Percentiles rank a stretch among this genome's conserved stretches.
phyloP scores from a whole-genome alignment of 768 basidiomycete species.

The Leccinum boreale region DNA sequence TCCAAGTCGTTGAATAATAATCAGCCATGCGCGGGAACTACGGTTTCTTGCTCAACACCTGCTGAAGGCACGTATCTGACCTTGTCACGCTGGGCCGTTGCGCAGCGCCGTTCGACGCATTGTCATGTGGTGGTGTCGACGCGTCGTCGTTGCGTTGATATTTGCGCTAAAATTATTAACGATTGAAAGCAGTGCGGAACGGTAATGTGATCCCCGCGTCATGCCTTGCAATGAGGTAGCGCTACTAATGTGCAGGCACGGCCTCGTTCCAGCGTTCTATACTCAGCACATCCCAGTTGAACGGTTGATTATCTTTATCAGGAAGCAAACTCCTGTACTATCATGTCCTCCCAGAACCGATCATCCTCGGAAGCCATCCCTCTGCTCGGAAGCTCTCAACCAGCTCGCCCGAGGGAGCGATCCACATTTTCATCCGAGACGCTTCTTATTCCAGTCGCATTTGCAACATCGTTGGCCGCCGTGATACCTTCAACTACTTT shows the following conservation, averaged over 20 bases:
- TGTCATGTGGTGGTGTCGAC: no score
- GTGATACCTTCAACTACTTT: conserved; percentile 25
- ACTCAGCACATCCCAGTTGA: neutral
- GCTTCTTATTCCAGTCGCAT: conserved; percentile 27
- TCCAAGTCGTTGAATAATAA: no score
- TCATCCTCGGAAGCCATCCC: conserved; percentile 4
- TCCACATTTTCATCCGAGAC: conserved; percentile 10
- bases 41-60: neutral
- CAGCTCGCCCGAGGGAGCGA: neutral
- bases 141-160: no score
- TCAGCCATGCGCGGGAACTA: no score
- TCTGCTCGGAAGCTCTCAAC: conserved; percentile 5
- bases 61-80: neutral
- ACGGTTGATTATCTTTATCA: neutral
- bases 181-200: neutral
- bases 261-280: neutral
- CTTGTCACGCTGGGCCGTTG: neutral
- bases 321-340: neutral
- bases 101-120: no score
- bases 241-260: neutral
- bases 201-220: neutral
- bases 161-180: neutral
- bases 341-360: conserved; percentile 12
- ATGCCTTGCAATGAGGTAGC: neutral
- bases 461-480: conserved; percentile 21